Base-by-base conservation (phyloP, 2,329 filamentous ascomycete genomes). In the Anisogramma anomala region DNA sequence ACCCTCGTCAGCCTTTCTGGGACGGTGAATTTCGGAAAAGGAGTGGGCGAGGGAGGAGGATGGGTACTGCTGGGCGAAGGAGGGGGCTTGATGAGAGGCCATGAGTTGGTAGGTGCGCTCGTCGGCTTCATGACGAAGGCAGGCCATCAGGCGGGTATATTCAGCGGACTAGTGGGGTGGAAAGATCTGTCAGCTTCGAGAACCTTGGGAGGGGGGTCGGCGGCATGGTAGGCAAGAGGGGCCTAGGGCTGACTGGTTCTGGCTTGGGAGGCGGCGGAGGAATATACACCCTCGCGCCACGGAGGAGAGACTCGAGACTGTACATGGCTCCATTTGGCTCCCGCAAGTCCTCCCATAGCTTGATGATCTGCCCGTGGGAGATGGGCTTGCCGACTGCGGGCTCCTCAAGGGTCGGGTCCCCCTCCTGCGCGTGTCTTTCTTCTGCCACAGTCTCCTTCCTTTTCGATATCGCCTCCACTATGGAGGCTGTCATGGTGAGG, bases 141-240 rank as follows among this genome's bases (percentile, higher is more conserved):
- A 78, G 18, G 79, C 78, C 86, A 96, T 96, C 1, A 94, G 68
- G 6, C 80, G 82, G 58, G 85, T 84, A 65, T 89, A 96, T 62
- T 94, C 82, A 6, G 78, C 66, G 1, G 81, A 82, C 77, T 93
- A 45, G 8, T 41, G 17, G 15, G 19, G 6, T 22, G 5, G 22
- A 31, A 9, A 7, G 11, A 28, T 11, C n/a, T 23, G 46, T 56
- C 27, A 55, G 47, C 31, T 19, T 14, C n/a, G n/a, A n/a, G n/a
- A n/a, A n/a, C n/a, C n/a, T n/a, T n/a, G n/a, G n/a, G n/a, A n/a
- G n/a, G n/a, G n/a, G n/a, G n/a, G n/a, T n/a, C n/a, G n/a, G n/a
- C n/a, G 27, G 33, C 33, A n/a, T 11, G 18, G 38, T 38, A 41
- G 50, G 42, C 9, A 17, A 27, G 28, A 10, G 7, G 19, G 14